phyloP scores from a whole-genome alignment of 345 rosid species.

The Reutealis trisperma region DNA sequence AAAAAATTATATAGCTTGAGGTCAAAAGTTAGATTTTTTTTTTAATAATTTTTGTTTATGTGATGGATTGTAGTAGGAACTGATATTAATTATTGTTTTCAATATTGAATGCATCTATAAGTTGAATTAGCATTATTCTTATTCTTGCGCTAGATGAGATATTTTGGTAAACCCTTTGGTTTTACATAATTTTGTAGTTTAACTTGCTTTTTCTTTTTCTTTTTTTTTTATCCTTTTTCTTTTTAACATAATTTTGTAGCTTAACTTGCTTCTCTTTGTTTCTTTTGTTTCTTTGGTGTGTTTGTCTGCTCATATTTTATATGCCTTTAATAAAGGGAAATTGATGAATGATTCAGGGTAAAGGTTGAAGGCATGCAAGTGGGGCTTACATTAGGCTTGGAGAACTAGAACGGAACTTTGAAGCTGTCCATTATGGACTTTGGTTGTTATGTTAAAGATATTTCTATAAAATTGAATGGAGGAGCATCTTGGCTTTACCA shows the following conservation, averaged over 20 bases:
- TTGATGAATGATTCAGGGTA: slow-evolving; percentile 54
- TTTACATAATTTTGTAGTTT: not conserved
- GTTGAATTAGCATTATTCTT: not conserved
- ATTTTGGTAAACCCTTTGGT: not conserved
- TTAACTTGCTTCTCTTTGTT: slow-evolving; percentile 1
- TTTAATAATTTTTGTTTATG: not conserved
- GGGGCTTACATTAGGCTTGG: slow-evolving; percentile 82
- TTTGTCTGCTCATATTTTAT: slow-evolving; percentile 31
- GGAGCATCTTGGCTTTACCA: slow-evolving; percentile 99
- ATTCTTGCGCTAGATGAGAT: not conserved
- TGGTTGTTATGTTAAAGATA: slow-evolving; percentile 79
- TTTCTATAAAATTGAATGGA: slow-evolving; percentile 75
- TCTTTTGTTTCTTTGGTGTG: not conserved
- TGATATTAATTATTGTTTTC: not conserved
- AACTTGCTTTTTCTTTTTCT: not conserved
- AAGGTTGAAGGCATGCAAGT: slow-evolving; percentile 99
- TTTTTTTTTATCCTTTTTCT: too few relatives aligned
- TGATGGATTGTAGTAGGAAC: not conserved
- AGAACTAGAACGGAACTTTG: slow-evolving; percentile 68
- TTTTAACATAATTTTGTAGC: too few relatives aligned
- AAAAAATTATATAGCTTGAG: not conserved
- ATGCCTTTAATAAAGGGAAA: slow-evolving; percentile 43
- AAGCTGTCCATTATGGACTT: slow-evolving; percentile 66
- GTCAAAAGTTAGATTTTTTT: not conserved
- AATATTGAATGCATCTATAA: not conserved